Evolutionary conservation across 176 grass and related monocot species (phyloP).

Genomic region (Hyparrhenia diplandra): DNA sequence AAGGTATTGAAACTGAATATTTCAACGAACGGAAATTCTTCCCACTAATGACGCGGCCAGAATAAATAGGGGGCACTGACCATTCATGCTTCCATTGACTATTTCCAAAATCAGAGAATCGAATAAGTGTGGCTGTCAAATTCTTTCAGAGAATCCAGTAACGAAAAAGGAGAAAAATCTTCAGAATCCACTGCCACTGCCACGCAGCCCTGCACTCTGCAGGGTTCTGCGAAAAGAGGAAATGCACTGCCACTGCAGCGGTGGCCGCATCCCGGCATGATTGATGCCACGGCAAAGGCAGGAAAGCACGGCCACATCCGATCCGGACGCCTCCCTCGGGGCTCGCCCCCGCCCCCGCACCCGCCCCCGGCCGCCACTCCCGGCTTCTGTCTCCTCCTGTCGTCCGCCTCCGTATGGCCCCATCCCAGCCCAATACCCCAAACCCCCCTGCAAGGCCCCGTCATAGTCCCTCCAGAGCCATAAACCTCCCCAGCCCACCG

Average conservation of each 20-base stretch:
- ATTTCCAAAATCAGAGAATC: neutral
- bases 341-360: constrained; percentile 9
- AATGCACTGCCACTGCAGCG: neutral
- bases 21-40: neutral
- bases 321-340: constrained; percentile 17
- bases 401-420: constrained; percentile 5
- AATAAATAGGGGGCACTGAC: neutral
- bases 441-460: neutral
- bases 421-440: neutral
- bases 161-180: too few relatives aligned
- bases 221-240: neutral
- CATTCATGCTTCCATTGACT: neutral
- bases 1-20: neutral
- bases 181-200: neutral
- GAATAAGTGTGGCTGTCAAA: neutral
- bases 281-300: neutral
- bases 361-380: constrained; percentile 37
- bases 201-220: neutral
- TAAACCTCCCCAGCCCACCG: constrained; percentile 7
- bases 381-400: constrained; percentile 45
- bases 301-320: constrained; percentile 12
- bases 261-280: neutral
- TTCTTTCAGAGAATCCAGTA: too few relatives aligned
- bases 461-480: neutral
- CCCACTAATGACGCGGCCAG: neutral